These are phyloP conservation scores for Scutellaria barbata DNA, from an alignment of 257 asterid species.

Conservation along the genomic window DNA sequence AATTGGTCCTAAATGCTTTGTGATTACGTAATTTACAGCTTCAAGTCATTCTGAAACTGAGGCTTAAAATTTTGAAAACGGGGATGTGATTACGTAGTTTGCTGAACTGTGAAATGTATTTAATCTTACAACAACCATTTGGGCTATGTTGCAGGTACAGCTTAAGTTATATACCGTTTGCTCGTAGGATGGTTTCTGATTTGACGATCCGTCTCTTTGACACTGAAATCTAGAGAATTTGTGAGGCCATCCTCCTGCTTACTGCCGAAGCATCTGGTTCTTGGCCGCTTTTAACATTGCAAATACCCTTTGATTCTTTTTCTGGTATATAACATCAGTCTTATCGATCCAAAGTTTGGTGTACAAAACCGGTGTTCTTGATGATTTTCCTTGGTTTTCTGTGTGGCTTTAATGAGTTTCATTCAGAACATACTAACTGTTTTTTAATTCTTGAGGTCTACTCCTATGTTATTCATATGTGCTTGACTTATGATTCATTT, in stretches of 20 bases:
- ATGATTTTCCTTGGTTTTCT: background rate
- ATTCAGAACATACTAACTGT: background rate
- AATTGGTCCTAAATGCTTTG: background rate
- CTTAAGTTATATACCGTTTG: constrained; percentile 90
- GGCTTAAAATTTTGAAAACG: background rate
- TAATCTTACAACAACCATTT: constrained; percentile 4
- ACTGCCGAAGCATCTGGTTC: constrained; percentile 18
- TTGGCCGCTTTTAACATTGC: constrained; percentile 21
- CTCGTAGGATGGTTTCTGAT: constrained; percentile 84
- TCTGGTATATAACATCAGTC: background rate
- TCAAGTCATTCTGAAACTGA: too few relatives aligned
- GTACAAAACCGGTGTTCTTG: background rate
- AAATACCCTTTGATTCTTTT: constrained; percentile 36
- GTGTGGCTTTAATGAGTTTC: constrained; percentile 9
- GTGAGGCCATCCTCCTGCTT: constrained; percentile 28
- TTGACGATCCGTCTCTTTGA: constrained; percentile 86
- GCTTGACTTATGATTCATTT: background rate
- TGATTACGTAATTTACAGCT: too few relatives aligned
- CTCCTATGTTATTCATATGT: background rate
- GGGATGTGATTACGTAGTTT: background rate
- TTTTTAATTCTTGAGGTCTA: too few relatives aligned
- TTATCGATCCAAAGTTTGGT: constrained; percentile 16
- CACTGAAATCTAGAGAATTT: constrained; percentile 73
- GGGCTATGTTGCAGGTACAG: constrained; percentile 79
- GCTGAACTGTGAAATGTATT: background rate